Evolutionary conservation across 164 flowering plant genomes (phyloP).

Genomic region (Vitis rotundifolia): DNA sequence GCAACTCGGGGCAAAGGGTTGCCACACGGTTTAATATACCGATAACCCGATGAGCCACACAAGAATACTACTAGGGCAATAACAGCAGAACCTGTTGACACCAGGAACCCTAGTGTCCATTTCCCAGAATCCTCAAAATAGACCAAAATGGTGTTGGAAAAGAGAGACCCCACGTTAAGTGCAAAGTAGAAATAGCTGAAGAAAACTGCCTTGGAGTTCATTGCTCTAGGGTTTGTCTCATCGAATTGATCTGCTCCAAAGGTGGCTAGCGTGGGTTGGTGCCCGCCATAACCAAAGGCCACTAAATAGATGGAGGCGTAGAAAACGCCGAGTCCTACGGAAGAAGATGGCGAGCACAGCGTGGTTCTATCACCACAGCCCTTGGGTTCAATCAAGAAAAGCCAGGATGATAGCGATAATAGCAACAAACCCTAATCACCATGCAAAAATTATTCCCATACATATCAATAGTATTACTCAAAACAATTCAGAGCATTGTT

Average conservation of each 20-base stretch:
- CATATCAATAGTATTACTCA: no score
- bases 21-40: conserved; percentile 63
- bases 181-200: conserved; percentile 83
- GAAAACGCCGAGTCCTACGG: conserved; percentile 42
- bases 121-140: conserved; percentile 74
- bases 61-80: conserved; percentile 48
- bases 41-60: conserved; percentile 46
- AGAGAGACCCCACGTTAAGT: conserved; percentile 70
- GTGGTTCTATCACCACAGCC: conserved; percentile 65
- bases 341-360: conserved; percentile 37
- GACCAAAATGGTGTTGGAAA: conserved; percentile 85
- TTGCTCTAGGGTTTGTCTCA: conserved; percentile 38
- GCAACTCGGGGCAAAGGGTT: conserved; percentile 80
- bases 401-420: conserved; percentile 64
- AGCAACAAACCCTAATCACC: conserved; percentile 59
- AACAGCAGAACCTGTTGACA: conserved; percentile 56
- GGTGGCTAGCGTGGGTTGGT: conserved; percentile 92
- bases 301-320: conserved; percentile 73
- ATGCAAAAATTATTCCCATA: background rate
- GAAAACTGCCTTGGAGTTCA: conserved; percentile 45
- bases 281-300: conserved; percentile 93
- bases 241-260: conserved; percentile 90
- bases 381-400: conserved; percentile 56
- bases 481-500: background rate
- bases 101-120: conserved; percentile 78